These are phyloP conservation scores for Fusarium cyanostomum DNA, from an alignment of 2,329 filamentous ascomycete species.

Conservation along the genomic window DNA sequence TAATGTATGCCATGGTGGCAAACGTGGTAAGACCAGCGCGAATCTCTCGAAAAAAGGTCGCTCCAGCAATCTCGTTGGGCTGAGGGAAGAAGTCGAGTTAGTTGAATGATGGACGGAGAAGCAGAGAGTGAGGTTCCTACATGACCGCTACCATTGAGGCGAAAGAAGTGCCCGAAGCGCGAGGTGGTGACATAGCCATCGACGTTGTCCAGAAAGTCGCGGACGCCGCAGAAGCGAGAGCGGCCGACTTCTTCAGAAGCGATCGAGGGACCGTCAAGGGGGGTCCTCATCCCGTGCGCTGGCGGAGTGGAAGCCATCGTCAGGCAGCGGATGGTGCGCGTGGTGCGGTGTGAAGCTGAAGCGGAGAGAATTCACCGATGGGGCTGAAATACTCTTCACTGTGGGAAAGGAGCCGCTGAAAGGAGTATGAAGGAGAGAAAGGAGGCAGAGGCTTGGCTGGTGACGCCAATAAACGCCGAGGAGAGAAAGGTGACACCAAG, in stretches of 20 bases:
- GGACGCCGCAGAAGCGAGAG: constrained; percentile 46
- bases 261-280: neutral
- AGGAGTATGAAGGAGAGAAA: neutral
- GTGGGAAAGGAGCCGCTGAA: neutral
- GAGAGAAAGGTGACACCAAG: constrained; percentile 30
- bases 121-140: constrained; percentile 54
- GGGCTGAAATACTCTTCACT: neutral
- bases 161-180: constrained; percentile 68
- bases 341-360: neutral
- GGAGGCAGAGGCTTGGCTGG: constrained; percentile 17
- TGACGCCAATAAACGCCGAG: constrained; percentile 17
- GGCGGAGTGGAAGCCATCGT: constrained; percentile 26
- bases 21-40: constrained; percentile 84
- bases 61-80: constrained; percentile 73
- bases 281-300: constrained; percentile 20
- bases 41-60: constrained; percentile 79
- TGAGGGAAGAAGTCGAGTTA: constrained; percentile 45
- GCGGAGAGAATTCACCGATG: neutral
- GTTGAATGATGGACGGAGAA: neutral
- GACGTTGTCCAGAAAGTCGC: constrained; percentile 49
- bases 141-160: constrained; percentile 73
- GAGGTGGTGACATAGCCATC: constrained; percentile 53
- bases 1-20: constrained; percentile 86
- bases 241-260: constrained; percentile 18
- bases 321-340: neutral